Percentiles rank a stretch among this genome's conserved stretches.
These are phyloP conservation scores for Cucurbita ficifolia DNA, from an alignment of 306 rosid genomes.

Conservation along the genomic window DNA sequence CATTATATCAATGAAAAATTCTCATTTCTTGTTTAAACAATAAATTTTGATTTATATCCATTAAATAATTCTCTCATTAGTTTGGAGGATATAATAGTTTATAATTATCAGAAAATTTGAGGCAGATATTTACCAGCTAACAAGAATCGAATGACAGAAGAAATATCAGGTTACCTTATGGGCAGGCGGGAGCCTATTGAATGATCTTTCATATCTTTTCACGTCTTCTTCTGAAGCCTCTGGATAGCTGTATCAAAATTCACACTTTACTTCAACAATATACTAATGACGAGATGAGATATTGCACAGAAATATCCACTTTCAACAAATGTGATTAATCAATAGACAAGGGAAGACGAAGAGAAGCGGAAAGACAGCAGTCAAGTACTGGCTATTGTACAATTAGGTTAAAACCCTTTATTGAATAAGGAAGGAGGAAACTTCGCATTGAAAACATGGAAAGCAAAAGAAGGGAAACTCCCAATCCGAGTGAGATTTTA, in stretches of 20 bases:
- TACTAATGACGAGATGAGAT: neutral
- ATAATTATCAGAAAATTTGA: neutral
- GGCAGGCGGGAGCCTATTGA: conserved; percentile 52
- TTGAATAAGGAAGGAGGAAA: neutral
- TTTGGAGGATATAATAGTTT: neutral
- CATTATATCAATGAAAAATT: neutral
- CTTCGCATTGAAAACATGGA: neutral
- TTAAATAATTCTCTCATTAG: neutral
- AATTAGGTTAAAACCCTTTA: neutral
- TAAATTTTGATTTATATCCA: neutral
- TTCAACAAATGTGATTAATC: neutral
- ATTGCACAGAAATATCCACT: neutral
- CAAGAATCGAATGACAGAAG: neutral
- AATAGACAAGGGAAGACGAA: neutral
- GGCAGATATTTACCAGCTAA: neutral
- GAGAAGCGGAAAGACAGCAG: neutral
- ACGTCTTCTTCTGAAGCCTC: conserved; percentile 88
- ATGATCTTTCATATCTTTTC: conserved; percentile 74
- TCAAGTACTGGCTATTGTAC: neutral
- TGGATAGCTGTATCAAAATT: conserved; percentile 50
- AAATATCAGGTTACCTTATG: conserved; percentile 51
- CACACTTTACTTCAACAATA: neutral
- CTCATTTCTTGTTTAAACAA: neutral
- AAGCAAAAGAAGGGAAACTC: neutral
- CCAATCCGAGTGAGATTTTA: neutral